Conservation (phyloP, 495 filamentous ascomycete genomes). For the Staphylotrichum longicolle region DNA sequence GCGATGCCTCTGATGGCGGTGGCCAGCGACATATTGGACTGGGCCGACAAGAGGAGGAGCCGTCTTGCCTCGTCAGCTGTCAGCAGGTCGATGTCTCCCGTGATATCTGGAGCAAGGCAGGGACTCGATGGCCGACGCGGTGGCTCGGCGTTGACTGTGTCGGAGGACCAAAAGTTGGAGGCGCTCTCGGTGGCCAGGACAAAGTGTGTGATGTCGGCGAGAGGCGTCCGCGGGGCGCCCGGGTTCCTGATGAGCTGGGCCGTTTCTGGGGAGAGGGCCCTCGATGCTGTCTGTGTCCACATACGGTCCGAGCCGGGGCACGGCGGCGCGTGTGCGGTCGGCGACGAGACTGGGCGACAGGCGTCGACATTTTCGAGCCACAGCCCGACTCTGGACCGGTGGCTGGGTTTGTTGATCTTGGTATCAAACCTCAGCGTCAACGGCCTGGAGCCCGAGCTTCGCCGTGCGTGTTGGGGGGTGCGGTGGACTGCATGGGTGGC, state of each 20-base stretch:
- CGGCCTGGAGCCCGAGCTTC: not conserved
- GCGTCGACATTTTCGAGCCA: slow-evolving; percentile 12
- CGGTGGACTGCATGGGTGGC: not conserved
- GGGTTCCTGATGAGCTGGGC: not conserved
- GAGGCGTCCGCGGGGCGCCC: slow-evolving; percentile 12
- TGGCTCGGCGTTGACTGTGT: not conserved
- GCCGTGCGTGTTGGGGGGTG: not conserved
- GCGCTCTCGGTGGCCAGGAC: not conserved
- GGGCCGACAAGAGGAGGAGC: slow-evolving; percentile 17
- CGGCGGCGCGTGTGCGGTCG: not conserved
- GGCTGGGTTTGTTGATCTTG: slow-evolving; percentile 7
- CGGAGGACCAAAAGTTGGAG: not conserved
- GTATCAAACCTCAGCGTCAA: not conserved
- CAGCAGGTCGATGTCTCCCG: slow-evolving; percentile 11
- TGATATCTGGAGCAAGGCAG: not conserved
- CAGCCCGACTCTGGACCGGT: slow-evolving; percentile 3
- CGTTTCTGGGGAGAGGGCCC: not conserved
- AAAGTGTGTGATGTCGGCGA: slow-evolving; percentile 21
- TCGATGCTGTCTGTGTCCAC: not conserved
- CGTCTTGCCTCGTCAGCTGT: slow-evolving; percentile 14
- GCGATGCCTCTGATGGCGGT: slow-evolving; percentile 14
- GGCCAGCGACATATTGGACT: slow-evolving; percentile 15
- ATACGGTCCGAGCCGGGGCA: not conserved
- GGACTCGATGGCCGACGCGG: no score
- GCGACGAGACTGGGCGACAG: not conserved